Evolutionary conservation across 2,329 filamentous ascomycete species (phyloP).

Genomic region (Sporothrix pallida): DNA sequence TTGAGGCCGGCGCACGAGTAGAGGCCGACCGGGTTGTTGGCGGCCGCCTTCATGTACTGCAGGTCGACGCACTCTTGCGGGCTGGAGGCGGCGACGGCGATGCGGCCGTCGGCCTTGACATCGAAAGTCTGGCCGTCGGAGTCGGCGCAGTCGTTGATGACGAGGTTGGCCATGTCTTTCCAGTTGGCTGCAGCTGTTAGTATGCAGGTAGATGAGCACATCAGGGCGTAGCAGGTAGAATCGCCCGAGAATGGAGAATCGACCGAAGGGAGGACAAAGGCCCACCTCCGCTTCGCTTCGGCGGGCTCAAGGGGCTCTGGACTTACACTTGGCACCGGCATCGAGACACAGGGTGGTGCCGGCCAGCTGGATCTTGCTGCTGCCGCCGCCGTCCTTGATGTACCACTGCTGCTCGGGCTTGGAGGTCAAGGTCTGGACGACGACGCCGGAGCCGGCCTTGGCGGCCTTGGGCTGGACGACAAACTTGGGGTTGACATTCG

Average conservation of each 20-base stretch:
- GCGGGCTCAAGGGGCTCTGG: background rate
- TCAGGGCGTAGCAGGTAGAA: background rate
- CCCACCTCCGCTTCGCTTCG: background rate
- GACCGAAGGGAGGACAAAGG: background rate
- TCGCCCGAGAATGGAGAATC: too few relatives aligned
- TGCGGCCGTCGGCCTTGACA: slow-evolving; percentile 49
- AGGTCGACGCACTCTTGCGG: slow-evolving; percentile 51
- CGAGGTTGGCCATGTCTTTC: slow-evolving; percentile 50
- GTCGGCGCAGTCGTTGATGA: slow-evolving; percentile 46
- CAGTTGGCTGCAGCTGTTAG: slow-evolving; percentile 44
- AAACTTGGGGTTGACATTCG: slow-evolving; percentile 49
- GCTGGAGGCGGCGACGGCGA: slow-evolving; percentile 46
- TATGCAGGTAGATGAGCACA: too few relatives aligned
- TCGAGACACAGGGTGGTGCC: slow-evolving; percentile 50
- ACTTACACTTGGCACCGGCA: slow-evolving; percentile 46
- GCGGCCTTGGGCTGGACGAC: slow-evolving; percentile 48
- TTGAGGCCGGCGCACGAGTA: slow-evolving; percentile 49
- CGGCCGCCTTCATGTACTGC: slow-evolving; percentile 50
- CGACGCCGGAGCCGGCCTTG: slow-evolving; percentile 45
- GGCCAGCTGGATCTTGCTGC: slow-evolving; percentile 48
- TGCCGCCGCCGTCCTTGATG: slow-evolving; percentile 43
- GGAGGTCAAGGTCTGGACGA: slow-evolving; percentile 46
- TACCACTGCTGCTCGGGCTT: slow-evolving; percentile 52
- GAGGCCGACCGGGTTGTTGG: slow-evolving; percentile 50
- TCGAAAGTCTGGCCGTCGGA: slow-evolving; percentile 47